A percentile compares a stretch with the other conserved stretches of the same genome.
phyloP scores from a whole-genome alignment of 1,139 yeast genomes.

The Oligophagozyma castellii region DNA sequence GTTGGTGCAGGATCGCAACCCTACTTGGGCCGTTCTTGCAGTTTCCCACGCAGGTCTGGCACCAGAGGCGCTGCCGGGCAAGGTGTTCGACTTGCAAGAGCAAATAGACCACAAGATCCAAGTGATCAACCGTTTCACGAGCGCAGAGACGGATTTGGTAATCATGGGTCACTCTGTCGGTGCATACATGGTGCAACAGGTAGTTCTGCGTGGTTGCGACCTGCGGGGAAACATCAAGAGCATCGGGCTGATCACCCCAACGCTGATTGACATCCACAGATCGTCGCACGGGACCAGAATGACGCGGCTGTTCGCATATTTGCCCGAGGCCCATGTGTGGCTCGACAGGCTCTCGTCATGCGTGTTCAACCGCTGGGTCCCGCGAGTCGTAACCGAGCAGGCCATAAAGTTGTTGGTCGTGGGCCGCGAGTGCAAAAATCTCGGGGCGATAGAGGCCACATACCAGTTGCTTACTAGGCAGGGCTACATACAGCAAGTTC shows the following conservation, averaged over 20 bases:
- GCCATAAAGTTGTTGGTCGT: background rate
- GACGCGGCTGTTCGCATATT: conserved; percentile 15
- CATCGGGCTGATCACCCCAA: conserved; percentile 48
- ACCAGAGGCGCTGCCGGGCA: conserved; percentile 2
- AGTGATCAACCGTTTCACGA: conserved; percentile 27
- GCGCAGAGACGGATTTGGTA: conserved; percentile 20
- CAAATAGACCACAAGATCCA: conserved; percentile 39
- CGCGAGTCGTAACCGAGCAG: too few relatives aligned
- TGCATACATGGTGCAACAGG: conserved; percentile 39
- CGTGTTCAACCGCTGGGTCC: too few relatives aligned
- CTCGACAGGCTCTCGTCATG: conserved; percentile 4
- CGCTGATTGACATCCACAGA: conserved; percentile 38
- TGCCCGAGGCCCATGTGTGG: conserved; percentile 6
- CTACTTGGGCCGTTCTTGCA: conserved; percentile 36
- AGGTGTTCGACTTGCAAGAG: conserved; percentile 30
- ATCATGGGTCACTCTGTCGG: conserved; percentile 53
- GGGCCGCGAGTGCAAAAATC: conserved; percentile 6
- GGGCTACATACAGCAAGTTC: conserved; percentile 35
- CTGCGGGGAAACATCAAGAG: conserved; percentile 9
- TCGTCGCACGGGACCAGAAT: conserved; percentile 39
- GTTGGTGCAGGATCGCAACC: conserved; percentile 30
- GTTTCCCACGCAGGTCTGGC: conserved; percentile 33
- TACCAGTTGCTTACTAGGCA: conserved; percentile 30
- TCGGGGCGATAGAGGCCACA: conserved; percentile 33
- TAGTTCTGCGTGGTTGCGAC: conserved; percentile 17